A percentile compares a stretch with the other conserved stretches of the same genome.
Evolutionary conservation across 371 early-diverging fungal genomes (phyloP).

Genomic region (Apophysomyces variabilis): DNA sequence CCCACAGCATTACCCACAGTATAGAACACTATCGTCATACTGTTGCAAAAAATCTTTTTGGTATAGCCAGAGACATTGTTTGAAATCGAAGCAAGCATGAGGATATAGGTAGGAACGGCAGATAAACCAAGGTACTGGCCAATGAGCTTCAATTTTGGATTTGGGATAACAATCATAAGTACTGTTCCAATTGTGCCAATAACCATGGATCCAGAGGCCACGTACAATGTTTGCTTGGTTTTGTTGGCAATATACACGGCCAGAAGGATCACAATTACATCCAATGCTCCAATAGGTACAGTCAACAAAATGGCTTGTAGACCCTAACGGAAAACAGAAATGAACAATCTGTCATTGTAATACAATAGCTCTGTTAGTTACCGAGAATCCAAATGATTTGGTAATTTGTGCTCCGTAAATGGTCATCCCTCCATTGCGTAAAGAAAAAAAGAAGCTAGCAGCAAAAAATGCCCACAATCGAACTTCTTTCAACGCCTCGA

Average conservation of each 20-base stretch:
- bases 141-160: constrained; percentile 12
- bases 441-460: not conserved
- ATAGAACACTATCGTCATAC: constrained; percentile 8
- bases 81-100: constrained; percentile 17
- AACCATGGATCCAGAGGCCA: constrained; percentile 7
- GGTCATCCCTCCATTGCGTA: constrained; percentile 18
- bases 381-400: constrained; percentile 20
- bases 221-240: constrained; percentile 12
- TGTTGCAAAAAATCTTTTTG: constrained; percentile 13
- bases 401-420: constrained; percentile 16
- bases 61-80: constrained; percentile 12
- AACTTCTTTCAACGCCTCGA: constrained; percentile 16
- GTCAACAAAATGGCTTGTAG: constrained; percentile 3
- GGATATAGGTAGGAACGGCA: constrained; percentile 19
- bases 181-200: constrained; percentile 17
- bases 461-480: constrained; percentile 14
- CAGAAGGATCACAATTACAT: constrained; percentile 16
- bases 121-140: constrained; percentile 15
- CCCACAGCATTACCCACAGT: constrained; percentile 27
- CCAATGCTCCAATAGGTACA: constrained; percentile 16
- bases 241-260: constrained; percentile 9
- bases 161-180: constrained; percentile 20
- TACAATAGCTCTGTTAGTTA: not conserved
- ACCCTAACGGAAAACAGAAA: not conserved
- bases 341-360: no score